phyloP scores from a whole-genome alignment of 768 basidiomycete genomes.

The Sarcomyxa edulis region DNA sequence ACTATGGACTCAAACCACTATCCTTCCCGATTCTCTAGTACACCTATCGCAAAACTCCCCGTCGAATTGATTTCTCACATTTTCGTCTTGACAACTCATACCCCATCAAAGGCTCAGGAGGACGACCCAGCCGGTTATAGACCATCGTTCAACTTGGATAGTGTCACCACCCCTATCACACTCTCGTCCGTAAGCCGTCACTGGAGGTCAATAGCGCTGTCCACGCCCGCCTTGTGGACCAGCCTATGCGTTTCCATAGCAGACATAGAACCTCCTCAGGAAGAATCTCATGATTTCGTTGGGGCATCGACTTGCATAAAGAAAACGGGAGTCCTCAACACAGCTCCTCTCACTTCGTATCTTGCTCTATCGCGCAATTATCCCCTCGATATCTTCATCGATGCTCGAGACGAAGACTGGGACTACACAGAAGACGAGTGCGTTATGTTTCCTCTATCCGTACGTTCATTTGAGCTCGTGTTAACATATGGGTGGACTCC shows the following conservation, averaged over 20 bases:
- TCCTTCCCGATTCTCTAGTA: too few species aligned
- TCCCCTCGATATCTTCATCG: constrained; percentile 52
- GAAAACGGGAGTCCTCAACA: constrained; percentile 21
- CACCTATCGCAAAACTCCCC: constrained; percentile 41
- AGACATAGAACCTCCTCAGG: constrained; percentile 19
- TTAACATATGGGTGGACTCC: background rate
- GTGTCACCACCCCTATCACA: constrained; percentile 37
- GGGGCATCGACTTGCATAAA: constrained; percentile 1
- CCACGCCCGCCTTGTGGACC: constrained; percentile 50
- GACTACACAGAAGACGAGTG: constrained; percentile 50
- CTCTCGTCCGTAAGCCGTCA: constrained; percentile 43
- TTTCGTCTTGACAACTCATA: constrained; percentile 42
- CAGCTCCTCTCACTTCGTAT: constrained; percentile 32
- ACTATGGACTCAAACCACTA: too few species aligned
- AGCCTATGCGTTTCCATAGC: constrained; percentile 44
- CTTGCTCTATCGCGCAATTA: constrained; percentile 41
- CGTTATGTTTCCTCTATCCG: constrained; percentile 7
- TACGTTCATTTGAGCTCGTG: constrained; percentile 8
- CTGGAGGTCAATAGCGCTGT: constrained; percentile 48
- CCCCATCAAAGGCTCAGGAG: constrained; percentile 14
- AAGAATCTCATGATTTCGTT: constrained; percentile 8
- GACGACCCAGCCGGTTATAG: too few species aligned
- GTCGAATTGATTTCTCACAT: constrained; percentile 54
- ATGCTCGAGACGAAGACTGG: constrained; percentile 55
- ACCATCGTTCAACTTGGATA: constrained; percentile 32